Evolutionary conservation across 495 filamentous ascomycete species (phyloP).

Genomic region (Penicillium ucsense): DNA sequence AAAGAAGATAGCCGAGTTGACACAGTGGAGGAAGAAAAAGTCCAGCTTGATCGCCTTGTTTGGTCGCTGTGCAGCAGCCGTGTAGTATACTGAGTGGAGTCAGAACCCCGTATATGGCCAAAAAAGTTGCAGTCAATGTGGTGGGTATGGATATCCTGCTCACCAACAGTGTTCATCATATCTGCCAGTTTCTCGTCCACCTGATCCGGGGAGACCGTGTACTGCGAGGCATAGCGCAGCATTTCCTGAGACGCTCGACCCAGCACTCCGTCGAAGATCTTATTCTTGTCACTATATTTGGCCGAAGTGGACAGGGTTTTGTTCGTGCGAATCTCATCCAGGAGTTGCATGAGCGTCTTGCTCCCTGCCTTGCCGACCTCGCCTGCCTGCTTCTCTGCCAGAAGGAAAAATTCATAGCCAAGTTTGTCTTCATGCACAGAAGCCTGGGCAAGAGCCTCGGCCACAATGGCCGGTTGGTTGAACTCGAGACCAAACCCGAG

Average conservation of each 20-base stretch:
- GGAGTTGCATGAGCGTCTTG: conserved; percentile 46
- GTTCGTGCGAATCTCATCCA: conserved; percentile 48
- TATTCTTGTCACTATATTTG: conserved; percentile 45
- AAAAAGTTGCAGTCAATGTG: neutral
- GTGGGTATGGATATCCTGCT: conserved; percentile 4
- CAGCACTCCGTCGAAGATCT: conserved; percentile 58
- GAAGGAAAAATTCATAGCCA: conserved; percentile 35
- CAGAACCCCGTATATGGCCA: neutral
- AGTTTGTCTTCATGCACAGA: conserved; percentile 51
- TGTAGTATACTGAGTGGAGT: conserved; percentile 43
- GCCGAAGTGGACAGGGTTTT: conserved; percentile 43
- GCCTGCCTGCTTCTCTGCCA: conserved; percentile 42
- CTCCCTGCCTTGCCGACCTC: conserved; percentile 18
- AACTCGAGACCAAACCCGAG: conserved; percentile 79
- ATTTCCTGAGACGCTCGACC: conserved; percentile 52
- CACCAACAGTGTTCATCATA: conserved; percentile 59
- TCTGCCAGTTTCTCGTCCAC: conserved; percentile 61
- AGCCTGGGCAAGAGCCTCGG: conserved; percentile 69
- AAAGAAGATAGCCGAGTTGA: conserved; percentile 57
- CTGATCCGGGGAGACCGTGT: conserved; percentile 47
- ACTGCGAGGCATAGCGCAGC: conserved; percentile 48
- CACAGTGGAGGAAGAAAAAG: conserved; percentile 70
- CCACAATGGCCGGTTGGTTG: conserved; percentile 67
- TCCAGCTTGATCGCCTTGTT: conserved; percentile 61
- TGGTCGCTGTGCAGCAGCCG: conserved; percentile 49